Base-by-base conservation (phyloP, 345 rosid genomes). In the Linum usitatissimum region DNA sequence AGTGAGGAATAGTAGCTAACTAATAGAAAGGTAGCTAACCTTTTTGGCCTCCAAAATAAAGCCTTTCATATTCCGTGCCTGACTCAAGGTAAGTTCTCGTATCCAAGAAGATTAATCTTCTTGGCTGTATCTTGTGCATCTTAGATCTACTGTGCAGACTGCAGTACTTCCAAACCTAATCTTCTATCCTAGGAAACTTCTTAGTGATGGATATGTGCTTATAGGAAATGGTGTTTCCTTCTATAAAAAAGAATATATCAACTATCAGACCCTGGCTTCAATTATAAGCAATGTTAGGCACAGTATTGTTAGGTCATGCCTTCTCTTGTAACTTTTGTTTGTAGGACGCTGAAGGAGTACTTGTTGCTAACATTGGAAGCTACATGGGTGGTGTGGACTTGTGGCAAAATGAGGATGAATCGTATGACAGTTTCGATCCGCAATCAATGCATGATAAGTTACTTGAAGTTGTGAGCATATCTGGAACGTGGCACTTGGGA, bases 401-500 rank as follows among this genome's bases (percentile, higher is more conserved):
- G 66, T 90, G 97, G 95, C 93, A 90, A 70, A 85, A 87, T 40
- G 89, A 87, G 72, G 95, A 87, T 63, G 97, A 90, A 69, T 82
- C 76, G 53, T 86, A 76, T 67, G 95, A 83, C 64, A 84, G 84
- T 66, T 87, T 90, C 65, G 80, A 79, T 58, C 93, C 92, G 6
- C 97, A 90, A 58, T 90, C 89, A 18, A 90, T 90, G 95, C 97
- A 87, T 51, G 97, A 85, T 73, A 85, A 85, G 74, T 62, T 87
- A 64, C 78, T 90, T 4, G 95, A 90, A 68, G 95, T 90, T 39
- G 95, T 87, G 61, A 85, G 95, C 80, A 84, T 90, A 65, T 87
- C 93, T 59, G 95, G 95, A 60, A 84, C 90, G n/a, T 90, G 95
- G 97, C 97, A 90, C 68, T 95, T 87, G 53, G 95, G 97, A 62